Conservation (phyloP, 305 asterid species). For the Andrographis paniculata region DNA sequence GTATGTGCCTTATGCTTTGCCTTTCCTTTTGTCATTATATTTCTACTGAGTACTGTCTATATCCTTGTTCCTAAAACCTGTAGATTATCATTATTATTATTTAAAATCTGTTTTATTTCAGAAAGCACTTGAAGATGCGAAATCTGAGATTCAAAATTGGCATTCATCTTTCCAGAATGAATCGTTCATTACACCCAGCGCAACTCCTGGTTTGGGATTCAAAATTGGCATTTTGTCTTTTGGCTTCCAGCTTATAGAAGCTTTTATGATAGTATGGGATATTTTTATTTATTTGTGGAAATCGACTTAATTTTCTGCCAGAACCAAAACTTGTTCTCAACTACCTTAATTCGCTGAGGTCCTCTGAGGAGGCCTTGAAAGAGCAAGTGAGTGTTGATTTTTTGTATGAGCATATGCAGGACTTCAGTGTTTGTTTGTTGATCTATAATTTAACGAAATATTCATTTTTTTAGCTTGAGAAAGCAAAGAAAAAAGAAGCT, state of each 20-base stretch:
- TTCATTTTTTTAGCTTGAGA: constrained; percentile 52
- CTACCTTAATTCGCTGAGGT: constrained; percentile 76
- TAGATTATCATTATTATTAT: too few relatives aligned
- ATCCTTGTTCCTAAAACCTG: constrained; percentile 1
- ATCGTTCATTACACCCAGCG: constrained; percentile 50
- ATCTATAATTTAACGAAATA: constrained; percentile 5
- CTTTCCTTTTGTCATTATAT: constrained; percentile 4
- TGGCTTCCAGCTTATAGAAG: not conserved
- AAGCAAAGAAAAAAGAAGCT: constrained; percentile 92
- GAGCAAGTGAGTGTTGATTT: constrained; percentile 60
- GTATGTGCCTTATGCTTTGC: not conserved
- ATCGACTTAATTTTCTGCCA: constrained; percentile 18
- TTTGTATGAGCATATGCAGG: too few relatives aligned
- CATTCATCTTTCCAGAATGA: constrained; percentile 79
- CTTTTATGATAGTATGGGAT: constrained; percentile 5
- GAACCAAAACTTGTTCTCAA: constrained; percentile 71
- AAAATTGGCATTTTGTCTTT: constrained; percentile 15
- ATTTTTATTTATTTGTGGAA: constrained; percentile 8
- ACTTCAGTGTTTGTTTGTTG: not conserved
- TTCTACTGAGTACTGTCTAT: not conserved
- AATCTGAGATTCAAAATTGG: constrained; percentile 89
- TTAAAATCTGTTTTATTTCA: constrained; percentile 26
- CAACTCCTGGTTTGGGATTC: constrained; percentile 68
- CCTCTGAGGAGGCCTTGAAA: constrained; percentile 80
- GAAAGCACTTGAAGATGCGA: constrained; percentile 71